These are phyloP conservation scores for Phytopythium litorale DNA, from an alignment of 352 stramenopile genomes.

Conservation along the genomic window DNA sequence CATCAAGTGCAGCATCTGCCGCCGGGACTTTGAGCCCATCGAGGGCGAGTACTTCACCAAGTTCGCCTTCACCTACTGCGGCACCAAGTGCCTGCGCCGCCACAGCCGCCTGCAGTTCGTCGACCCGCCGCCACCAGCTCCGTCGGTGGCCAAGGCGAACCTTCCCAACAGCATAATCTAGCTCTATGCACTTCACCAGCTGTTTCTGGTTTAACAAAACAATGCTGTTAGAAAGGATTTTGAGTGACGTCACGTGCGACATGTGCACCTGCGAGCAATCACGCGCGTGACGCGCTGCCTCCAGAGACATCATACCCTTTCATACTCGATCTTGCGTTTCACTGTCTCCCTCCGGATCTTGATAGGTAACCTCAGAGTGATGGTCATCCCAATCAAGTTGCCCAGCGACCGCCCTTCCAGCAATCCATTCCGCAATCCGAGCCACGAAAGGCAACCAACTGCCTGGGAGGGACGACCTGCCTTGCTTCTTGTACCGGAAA, in stretches of 20 bases:
- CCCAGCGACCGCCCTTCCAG: background rate
- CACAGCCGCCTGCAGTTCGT: conserved; percentile 36
- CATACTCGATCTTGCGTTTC: background rate
- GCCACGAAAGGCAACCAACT: background rate
- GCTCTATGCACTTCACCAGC: background rate
- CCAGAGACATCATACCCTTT: background rate
- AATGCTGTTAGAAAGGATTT: conserved; percentile 1
- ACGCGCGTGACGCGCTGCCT: conserved; percentile 1
- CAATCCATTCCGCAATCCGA: conserved; percentile 1
- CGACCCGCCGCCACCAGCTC: background rate
- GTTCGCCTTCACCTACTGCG: conserved; percentile 79
- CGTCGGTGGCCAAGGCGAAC: background rate
- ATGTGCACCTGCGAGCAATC: background rate
- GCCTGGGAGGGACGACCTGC: background rate
- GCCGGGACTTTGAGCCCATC: conserved; percentile 71
- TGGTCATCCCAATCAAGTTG: background rate
- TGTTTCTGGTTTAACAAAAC: conserved; percentile 4
- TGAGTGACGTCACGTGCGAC: conserved; percentile 6
- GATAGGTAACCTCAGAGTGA: background rate
- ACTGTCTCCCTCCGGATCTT: background rate
- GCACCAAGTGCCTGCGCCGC: conserved; percentile 76
- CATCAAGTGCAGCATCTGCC: conserved; percentile 72
- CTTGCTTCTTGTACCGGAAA: background rate
- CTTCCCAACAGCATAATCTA: background rate
- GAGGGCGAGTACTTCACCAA: conserved; percentile 87